Evolutionary conservation across 371 early-diverging fungal genomes (phyloP).

Genomic region (Dinochytrium kinnereticum): DNA sequence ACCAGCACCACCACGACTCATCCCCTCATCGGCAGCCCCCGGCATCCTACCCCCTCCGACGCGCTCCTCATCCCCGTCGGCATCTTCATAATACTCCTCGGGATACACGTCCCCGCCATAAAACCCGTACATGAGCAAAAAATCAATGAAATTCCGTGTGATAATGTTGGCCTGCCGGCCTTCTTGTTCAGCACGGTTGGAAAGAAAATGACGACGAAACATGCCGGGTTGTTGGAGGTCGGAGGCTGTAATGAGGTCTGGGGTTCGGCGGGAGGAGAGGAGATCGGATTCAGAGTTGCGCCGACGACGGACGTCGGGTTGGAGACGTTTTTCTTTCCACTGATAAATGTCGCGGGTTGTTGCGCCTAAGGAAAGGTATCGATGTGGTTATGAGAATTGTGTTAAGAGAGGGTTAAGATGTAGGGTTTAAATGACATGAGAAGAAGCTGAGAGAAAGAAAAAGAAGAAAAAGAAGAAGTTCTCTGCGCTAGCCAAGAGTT

Average conservation of each 20-base stretch:
- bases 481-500: too few species aligned
- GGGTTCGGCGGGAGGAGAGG: constrained; percentile 61
- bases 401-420: too few species aligned
- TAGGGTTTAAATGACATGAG: too few species aligned
- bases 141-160: constrained; percentile 91
- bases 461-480: too few species aligned
- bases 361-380: constrained; percentile 80
- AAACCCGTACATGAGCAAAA: constrained; percentile 90
- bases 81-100: constrained; percentile 75
- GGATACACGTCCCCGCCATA: constrained; percentile 94
- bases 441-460: too few species aligned
- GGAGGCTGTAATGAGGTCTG: constrained; percentile 29
- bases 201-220: constrained; percentile 84
- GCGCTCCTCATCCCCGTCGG: constrained; percentile 32
- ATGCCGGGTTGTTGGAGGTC: constrained; percentile 75
- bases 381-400: too few species aligned
- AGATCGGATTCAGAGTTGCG: constrained; percentile 49
- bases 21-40: constrained; percentile 16
- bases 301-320: constrained; percentile 26
- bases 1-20: background rate
- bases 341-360: constrained; percentile 89
- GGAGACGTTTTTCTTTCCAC: constrained; percentile 76
- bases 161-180: constrained; percentile 59
- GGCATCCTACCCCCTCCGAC: constrained; percentile 41
- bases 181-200: constrained; percentile 68